Conservation (phyloP, 345 rosid genomes). For the Moringa oleifera region DNA sequence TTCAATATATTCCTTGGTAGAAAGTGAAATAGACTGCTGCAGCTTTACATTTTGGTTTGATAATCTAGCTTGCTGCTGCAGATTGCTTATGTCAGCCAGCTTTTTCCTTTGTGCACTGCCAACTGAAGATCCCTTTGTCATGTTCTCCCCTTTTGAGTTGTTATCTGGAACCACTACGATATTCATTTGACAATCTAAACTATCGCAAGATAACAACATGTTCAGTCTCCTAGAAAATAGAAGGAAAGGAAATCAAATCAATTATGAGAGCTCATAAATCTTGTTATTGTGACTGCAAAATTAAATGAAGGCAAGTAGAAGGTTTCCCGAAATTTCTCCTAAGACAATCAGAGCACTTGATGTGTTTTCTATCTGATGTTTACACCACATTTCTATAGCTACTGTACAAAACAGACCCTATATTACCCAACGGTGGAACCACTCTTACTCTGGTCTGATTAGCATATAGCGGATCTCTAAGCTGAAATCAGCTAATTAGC, state of each 20-base stretch:
- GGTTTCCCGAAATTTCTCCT: neutral
- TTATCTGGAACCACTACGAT: constrained; percentile 21
- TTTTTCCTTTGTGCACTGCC: constrained; percentile 35
- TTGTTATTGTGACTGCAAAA: no score
- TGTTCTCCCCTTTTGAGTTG: constrained; percentile 25
- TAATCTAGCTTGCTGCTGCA: constrained; percentile 26
- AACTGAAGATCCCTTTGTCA: constrained; percentile 21
- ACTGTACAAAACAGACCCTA: neutral
- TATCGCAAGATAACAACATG: neutral
- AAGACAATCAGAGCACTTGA: neutral
- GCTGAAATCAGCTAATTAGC: neutral
- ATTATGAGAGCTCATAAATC: no score
- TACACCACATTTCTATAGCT: neutral
- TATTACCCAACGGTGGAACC: neutral
- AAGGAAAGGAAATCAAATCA: no score
- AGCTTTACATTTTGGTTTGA: constrained; percentile 28
- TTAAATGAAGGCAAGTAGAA: no score
- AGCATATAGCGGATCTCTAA: neutral
- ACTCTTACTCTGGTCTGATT: neutral
- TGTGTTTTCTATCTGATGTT: neutral
- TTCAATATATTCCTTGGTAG: constrained; percentile 29
- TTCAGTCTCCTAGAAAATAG: neutral
- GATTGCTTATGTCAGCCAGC: constrained; percentile 53
- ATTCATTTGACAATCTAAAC: constrained; percentile 4
- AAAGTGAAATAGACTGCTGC: constrained; percentile 19